Percentiles rank a stretch among this genome's conserved stretches.
phyloP scores from a whole-genome alignment of 306 rosid species.

The Dalbergia cultrata region DNA sequence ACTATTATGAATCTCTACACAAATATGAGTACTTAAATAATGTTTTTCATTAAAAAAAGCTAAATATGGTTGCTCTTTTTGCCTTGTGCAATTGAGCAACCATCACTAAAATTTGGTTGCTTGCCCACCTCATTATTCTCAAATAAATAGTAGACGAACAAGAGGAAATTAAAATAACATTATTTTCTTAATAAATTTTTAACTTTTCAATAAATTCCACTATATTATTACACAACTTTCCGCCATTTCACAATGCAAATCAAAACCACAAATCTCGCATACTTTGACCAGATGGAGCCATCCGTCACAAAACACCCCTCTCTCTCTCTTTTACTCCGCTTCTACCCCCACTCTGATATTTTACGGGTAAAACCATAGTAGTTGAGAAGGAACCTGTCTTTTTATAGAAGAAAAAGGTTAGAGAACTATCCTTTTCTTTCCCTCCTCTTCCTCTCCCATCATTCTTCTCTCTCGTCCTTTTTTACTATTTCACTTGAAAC shows the following conservation, averaged over 20 bases:
- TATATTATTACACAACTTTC: constrained; percentile 27
- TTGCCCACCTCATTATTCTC: constrained; percentile 63
- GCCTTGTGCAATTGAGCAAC: constrained; percentile 63
- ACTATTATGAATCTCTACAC: too few relatives aligned
- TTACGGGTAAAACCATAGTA: constrained; percentile 55
- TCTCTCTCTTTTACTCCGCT: background rate
- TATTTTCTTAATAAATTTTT: background rate
- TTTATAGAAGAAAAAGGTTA: constrained; percentile 50
- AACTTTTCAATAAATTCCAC: background rate
- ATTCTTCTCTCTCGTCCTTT: background rate
- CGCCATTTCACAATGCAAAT: constrained; percentile 48
- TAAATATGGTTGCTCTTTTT: constrained; percentile 47
- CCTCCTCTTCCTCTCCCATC: background rate
- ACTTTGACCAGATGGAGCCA: constrained; percentile 56
- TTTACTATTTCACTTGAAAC: constrained; percentile 45
- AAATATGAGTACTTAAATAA: too few relatives aligned
- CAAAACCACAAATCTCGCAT: constrained; percentile 60
- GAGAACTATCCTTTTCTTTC: constrained; percentile 44
- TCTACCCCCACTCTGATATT: constrained; percentile 67
- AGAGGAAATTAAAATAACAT: background rate
- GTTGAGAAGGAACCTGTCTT: constrained; percentile 55
- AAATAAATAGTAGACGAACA: constrained; percentile 18
- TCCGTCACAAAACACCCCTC: constrained; percentile 26
- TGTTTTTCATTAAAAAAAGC: constrained; percentile 44
- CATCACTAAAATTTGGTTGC: constrained; percentile 65